Percentiles rank a stretch among this genome's conserved stretches.
Evolutionary conservation across 495 filamentous ascomycete species (phyloP).

Genomic region (Penicillium canariense): DNA sequence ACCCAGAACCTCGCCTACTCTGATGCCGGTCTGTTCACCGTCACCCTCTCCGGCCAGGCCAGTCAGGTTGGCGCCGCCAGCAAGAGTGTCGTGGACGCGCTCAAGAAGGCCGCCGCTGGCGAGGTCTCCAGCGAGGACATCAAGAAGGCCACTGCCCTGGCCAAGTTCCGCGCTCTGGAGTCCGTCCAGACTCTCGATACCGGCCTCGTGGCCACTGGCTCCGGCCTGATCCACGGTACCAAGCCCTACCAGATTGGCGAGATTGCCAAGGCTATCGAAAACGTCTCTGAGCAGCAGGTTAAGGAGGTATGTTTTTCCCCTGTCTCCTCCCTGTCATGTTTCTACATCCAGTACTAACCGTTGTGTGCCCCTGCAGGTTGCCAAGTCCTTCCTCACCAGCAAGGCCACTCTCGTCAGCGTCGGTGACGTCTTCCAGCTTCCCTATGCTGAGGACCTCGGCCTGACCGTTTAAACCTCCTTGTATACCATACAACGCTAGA

Average conservation of each 20-base stretch:
- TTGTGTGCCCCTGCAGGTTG: constrained; percentile 54
- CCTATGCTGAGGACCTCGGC: constrained; percentile 90
- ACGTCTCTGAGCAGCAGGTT: constrained; percentile 78
- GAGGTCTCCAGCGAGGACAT: constrained; percentile 77
- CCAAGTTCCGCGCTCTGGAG: constrained; percentile 91
- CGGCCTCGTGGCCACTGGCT: constrained; percentile 68
- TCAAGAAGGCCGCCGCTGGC: constrained; percentile 76
- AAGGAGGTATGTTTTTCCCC: constrained; percentile 67
- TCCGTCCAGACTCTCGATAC: constrained; percentile 68
- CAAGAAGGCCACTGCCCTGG: constrained; percentile 85
- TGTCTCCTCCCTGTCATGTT: constrained; percentile 2
- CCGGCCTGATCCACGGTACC: constrained; percentile 72
- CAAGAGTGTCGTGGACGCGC: constrained; percentile 64
- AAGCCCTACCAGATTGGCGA: constrained; percentile 86
- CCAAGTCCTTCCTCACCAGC: constrained; percentile 77
- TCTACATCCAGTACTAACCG: constrained; percentile 16
- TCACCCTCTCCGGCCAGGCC: constrained; percentile 73
- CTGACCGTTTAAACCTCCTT: constrained; percentile 74
- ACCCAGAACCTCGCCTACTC: constrained; percentile 85
- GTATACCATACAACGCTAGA: constrained; percentile 48
- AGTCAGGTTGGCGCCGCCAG: constrained; percentile 61
- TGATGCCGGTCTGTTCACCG: constrained; percentile 84
- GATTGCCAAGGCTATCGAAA: constrained; percentile 72
- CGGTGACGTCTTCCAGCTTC: constrained; percentile 79
- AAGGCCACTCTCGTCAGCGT: constrained; percentile 83